A percentile compares a stretch with the other conserved stretches of the same genome.
These are phyloP conservation scores for Trichoderma sp. DNA, from an alignment of 2,329 filamentous ascomycete genomes.

Conservation along the genomic window DNA sequence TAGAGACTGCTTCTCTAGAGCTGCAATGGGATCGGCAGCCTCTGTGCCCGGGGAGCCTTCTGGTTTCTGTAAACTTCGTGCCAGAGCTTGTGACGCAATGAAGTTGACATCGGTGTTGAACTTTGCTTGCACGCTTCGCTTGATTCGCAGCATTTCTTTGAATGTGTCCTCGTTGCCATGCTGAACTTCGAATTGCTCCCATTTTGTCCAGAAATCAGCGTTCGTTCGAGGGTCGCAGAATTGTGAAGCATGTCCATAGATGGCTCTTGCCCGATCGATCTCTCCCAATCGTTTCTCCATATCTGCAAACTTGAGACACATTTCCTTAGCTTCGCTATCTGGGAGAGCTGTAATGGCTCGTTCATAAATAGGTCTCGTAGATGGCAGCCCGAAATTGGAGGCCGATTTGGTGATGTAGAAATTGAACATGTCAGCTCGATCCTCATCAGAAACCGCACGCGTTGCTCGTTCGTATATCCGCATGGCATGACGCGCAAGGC, in stretches of 20 bases:
- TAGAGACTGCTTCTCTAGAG: slow-evolving; percentile 82
- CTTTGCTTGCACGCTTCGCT: slow-evolving; percentile 94
- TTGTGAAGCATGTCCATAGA: slow-evolving; percentile 95
- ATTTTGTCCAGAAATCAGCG: slow-evolving; percentile 90
- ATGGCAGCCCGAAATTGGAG: slow-evolving; percentile 95
- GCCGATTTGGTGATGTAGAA: slow-evolving; percentile 99
- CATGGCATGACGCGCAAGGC: slow-evolving; percentile 95
- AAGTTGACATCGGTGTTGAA: slow-evolving; percentile 99
- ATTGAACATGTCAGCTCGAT: slow-evolving; percentile 96
- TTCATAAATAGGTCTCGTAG: slow-evolving; percentile 94
- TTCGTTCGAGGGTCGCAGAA: slow-evolving; percentile 95
- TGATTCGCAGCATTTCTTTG: slow-evolving; percentile 98
- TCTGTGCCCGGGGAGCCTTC: slow-evolving; percentile 50
- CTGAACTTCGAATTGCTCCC: slow-evolving; percentile 96
- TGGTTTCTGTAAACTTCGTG: slow-evolving; percentile 72
- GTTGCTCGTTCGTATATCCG: slow-evolving; percentile 98
- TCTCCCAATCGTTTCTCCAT: slow-evolving; percentile 92
- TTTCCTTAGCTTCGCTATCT: slow-evolving; percentile 89
- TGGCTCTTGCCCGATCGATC: slow-evolving; percentile 91
- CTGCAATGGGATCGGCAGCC: slow-evolving; percentile 82
- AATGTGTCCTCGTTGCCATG: slow-evolving; percentile 99
- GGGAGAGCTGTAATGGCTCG: slow-evolving; percentile 91
- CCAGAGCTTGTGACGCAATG: slow-evolving; percentile 93
- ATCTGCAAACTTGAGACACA: slow-evolving; percentile 98
- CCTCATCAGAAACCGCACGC: slow-evolving; percentile 90